Conservation (phyloP, 192 early-diverging fungal species). For the Gaertneriomyces sp. region DNA sequence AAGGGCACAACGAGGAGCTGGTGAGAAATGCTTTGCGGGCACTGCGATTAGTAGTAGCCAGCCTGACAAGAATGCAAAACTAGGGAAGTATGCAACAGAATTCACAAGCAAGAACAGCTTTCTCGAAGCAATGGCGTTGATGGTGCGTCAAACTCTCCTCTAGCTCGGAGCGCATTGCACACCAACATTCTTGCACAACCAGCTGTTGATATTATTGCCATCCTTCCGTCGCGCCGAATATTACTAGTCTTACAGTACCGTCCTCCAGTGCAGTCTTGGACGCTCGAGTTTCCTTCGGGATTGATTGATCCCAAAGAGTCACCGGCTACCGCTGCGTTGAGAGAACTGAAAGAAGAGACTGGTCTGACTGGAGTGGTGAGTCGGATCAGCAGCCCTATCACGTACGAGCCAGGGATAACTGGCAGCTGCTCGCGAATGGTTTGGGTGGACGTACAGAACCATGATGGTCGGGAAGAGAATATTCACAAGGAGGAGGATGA, state of each 20-base stretch:
- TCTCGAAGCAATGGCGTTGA: slow-evolving; percentile 7
- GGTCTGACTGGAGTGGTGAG: slow-evolving; percentile 5
- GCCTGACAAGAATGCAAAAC: too few relatives aligned
- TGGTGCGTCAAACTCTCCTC: background rate
- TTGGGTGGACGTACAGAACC: slow-evolving; percentile 1
- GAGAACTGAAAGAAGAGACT: slow-evolving; percentile 34
- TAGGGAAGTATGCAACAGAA: slow-evolving; percentile 1
- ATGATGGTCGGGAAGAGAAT: too few relatives aligned
- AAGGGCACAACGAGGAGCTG: background rate
- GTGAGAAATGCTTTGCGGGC: background rate
- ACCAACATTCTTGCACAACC: background rate
- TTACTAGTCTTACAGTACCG: slow-evolving; percentile 32
- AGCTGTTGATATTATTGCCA: slow-evolving; percentile 30
- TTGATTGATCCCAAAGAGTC: slow-evolving; percentile 22
- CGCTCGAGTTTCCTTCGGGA: slow-evolving; percentile 31
- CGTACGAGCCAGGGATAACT: slow-evolving; percentile 35
- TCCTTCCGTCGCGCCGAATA: background rate
- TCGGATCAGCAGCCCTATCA: slow-evolving; percentile 7
- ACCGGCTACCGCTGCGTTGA: slow-evolving; percentile 7
- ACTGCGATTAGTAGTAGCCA: too few relatives aligned
- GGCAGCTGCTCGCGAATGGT: slow-evolving; percentile 21
- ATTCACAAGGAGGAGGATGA: slow-evolving; percentile 22
- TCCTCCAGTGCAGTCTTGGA: slow-evolving; percentile 21
- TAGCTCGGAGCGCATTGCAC: background rate
- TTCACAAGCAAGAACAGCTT: background rate